Evolutionary conservation across 768 basidiomycete species (phyloP), one percentile per base, ranked within the genome.

Genomic region (Mycena capillaripes): DNA sequence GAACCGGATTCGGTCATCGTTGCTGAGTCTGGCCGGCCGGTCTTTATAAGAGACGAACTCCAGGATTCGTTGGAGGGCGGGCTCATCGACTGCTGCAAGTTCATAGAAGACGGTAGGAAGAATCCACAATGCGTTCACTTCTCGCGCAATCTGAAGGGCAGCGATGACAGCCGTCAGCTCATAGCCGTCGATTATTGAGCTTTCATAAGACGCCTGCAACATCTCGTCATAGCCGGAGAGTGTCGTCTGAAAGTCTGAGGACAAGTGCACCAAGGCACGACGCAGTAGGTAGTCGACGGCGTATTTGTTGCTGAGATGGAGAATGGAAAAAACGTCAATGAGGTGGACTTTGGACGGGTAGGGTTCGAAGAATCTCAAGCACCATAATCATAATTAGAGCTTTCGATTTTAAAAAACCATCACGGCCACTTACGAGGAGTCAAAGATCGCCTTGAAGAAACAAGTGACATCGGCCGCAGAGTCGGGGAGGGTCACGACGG

Each of bases 401-500:
- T 12, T 23, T n/a, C n/a, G n/a, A n/a, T n/a, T n/a, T n/a, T 14
- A 38, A 12, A 38, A n/a, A 29, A 25, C 25, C 8, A 17, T 19
- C 17, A 14, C 14, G 9, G n/a, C 38, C 16, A 46, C 73, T 32
- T 25, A 67, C 65, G 32, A 34, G 0, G 69, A 40, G 36, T 74
- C 63, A 40, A 62, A 70, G 7, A 74, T 52, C 3, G 69, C 73
- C 10, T n/a, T 42, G 25, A 74, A 65, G 30, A 74, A 70, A 12
- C 14, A 6, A 6, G 58, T 70, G 9, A 62, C 59, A 21, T 74
- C 69, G 0, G 19, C 44, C 42, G 58, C 72, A 11, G 44, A 53
- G 58, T 81, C 80, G 0, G 71, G 71, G n/a, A 80, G 65, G 12
- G 70, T 66, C 19, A 81, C 76, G 9, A 81, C 52, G 8, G 78